phyloP scores from a whole-genome alignment of 306 rosid genomes.

The Comarum palustre region DNA sequence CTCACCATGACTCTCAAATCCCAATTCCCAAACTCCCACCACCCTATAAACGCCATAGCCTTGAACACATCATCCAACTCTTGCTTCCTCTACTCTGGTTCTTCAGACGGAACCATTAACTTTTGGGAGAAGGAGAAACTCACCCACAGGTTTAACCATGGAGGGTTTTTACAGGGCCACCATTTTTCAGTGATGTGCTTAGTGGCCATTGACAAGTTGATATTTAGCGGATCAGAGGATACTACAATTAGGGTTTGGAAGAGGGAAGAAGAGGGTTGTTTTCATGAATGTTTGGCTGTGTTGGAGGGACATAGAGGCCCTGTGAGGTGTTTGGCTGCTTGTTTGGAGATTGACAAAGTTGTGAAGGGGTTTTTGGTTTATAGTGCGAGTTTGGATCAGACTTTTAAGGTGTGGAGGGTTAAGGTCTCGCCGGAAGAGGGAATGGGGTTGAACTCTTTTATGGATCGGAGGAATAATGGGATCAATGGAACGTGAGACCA shows the following conservation, averaged over 20 bases:
- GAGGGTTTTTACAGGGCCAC: conserved; percentile 72
- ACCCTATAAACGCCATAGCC: conserved; percentile 53
- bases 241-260: conserved; percentile 69
- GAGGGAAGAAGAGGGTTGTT: conserved; percentile 57
- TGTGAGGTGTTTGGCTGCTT: conserved; percentile 63
- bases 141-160: conserved; percentile 62
- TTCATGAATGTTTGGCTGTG: conserved; percentile 67
- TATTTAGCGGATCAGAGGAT: conserved; percentile 78
- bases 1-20: conserved; percentile 57
- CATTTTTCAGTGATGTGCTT: conserved; percentile 58
- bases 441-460: conserved; percentile 18
- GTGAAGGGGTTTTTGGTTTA: conserved; percentile 58
- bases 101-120: conserved; percentile 60
- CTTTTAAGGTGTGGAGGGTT: conserved; percentile 72
- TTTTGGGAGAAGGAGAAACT: conserved; percentile 68
- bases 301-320: conserved; percentile 81
- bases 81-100: conserved; percentile 59
- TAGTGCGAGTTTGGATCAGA: conserved; percentile 66
- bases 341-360: conserved; percentile 55
- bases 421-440: conserved; percentile 51
- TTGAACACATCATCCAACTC: conserved; percentile 40
- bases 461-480: conserved; percentile 25
- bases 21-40: conserved; percentile 32
- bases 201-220: conserved; percentile 55
- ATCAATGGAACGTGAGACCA: conserved; percentile 41